phyloP scores from a whole-genome alignment of 495 filamentous ascomycete genomes.

The Neurospora sp. region DNA sequence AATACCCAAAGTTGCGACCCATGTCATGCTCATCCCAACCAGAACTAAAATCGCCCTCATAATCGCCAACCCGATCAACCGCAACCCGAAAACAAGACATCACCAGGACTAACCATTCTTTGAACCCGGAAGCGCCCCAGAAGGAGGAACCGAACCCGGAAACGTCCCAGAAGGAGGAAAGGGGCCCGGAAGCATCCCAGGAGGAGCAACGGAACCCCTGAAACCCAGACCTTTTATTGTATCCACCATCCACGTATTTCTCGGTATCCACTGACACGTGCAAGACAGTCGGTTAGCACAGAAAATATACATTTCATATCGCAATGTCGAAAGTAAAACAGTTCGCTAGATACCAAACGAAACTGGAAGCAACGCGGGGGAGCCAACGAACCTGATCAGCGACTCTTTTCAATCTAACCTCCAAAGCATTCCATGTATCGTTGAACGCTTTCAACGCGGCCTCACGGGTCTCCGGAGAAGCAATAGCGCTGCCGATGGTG shows the following conservation, averaged over 20 bases:
- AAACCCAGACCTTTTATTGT: not conserved
- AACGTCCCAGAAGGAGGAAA: too few relatives aligned
- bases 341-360: not conserved
- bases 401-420: too few relatives aligned
- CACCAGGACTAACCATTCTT: not conserved
- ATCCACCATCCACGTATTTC: not conserved
- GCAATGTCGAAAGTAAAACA: not conserved
- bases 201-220: too few relatives aligned
- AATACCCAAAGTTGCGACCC: not conserved
- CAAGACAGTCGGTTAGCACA: not conserved
- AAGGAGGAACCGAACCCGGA: too few relatives aligned
- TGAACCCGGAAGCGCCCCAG: not conserved
- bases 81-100: not conserved
- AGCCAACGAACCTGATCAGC: not conserved
- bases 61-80: not conserved
- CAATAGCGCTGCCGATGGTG: not conserved
- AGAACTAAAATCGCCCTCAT: not conserved
- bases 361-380: not conserved
- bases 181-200: too few relatives aligned
- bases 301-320: not conserved
- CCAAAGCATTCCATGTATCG: not conserved
- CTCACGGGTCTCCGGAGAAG: not conserved
- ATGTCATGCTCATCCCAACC: not conserved
- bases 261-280: not conserved
- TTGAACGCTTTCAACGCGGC: not conserved